These are phyloP conservation scores for Euphrasia arctica DNA, from an alignment of 305 asterid species.

Conservation along the genomic window DNA sequence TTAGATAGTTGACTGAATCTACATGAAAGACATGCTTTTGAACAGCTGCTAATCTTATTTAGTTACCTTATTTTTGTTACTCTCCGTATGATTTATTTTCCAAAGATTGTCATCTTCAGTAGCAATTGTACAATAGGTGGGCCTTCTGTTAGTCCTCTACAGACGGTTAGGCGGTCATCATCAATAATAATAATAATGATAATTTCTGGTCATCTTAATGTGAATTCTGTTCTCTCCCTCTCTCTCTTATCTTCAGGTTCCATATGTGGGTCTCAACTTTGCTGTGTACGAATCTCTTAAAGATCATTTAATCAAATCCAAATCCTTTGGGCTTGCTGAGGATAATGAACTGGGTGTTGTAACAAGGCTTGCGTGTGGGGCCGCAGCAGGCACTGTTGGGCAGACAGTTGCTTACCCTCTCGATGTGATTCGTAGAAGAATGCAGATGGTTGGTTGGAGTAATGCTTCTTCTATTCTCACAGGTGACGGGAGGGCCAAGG, in stretches of 20 bases:
- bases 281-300: slow-evolving; percentile 77
- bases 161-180: too few species aligned
- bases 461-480: slow-evolving; percentile 64
- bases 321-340: slow-evolving; percentile 47
- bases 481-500: slow-evolving; percentile 61
- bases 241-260: slow-evolving; percentile 39
- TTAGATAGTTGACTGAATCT: too few species aligned
- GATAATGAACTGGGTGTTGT: slow-evolving; percentile 55
- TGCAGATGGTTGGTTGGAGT: slow-evolving; percentile 90
- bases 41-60: background rate
- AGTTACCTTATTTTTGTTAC: background rate
- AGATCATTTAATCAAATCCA: slow-evolving; percentile 62
- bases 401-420: slow-evolving; percentile 85
- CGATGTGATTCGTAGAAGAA: slow-evolving; percentile 77
- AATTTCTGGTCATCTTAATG: too few species aligned
- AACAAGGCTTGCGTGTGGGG: slow-evolving; percentile 73
- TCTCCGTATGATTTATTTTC: too few species aligned
- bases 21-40: background rate
- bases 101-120: too few species aligned
- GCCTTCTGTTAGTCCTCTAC: too few species aligned
- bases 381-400: slow-evolving; percentile 76
- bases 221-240: too few species aligned
- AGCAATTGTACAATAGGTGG: too few species aligned
- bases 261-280: slow-evolving; percentile 82
- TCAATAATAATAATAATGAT: too few species aligned